A percentile compares a stretch with the other conserved stretches of the same genome.
phyloP scores from a whole-genome alignment of 2,329 filamentous ascomycete genomes.

The Neoarthrinium moseri region DNA sequence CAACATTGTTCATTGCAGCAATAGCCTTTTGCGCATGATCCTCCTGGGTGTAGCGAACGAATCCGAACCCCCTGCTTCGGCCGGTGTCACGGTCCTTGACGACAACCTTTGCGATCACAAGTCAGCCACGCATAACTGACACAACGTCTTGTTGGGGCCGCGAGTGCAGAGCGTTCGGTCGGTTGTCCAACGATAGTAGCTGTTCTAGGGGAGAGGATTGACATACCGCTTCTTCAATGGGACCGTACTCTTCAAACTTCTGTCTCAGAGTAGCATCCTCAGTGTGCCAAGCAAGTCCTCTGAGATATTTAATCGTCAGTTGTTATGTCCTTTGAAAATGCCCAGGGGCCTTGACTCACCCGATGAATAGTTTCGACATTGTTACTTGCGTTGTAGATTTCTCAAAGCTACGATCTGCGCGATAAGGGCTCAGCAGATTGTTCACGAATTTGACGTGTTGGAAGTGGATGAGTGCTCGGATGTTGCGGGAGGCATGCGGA shows the following conservation, averaged over 20 bases:
- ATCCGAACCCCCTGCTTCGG: constrained; percentile 95
- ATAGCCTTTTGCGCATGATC: constrained; percentile 76
- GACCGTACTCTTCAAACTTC: constrained; percentile 91
- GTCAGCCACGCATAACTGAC: not conserved
- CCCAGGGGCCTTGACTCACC: constrained; percentile 55
- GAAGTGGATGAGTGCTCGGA: no score
- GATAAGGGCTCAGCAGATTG: no score
- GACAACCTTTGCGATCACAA: constrained; percentile 68
- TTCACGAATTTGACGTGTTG: no score
- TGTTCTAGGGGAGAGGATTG: not conserved
- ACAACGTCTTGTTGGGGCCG: not conserved
- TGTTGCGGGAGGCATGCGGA: no score
- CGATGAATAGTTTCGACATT: constrained; percentile 96
- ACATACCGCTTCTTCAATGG: constrained; percentile 93
- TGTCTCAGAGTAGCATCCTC: constrained; percentile 81
- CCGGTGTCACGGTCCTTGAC: constrained; percentile 97
- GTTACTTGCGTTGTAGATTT: constrained; percentile 19
- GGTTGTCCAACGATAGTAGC: no score
- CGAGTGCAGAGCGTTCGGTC: no score
- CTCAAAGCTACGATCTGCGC: no score
- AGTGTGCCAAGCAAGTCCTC: constrained; percentile 98
- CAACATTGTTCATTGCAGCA: constrained; percentile 78
- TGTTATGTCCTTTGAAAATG: constrained; percentile 16
- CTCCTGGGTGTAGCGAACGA: constrained; percentile 83
- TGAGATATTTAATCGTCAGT: constrained; percentile 33